Percentiles rank a stretch among this genome's conserved stretches.
phyloP scores from a whole-genome alignment of 441 rosid species.

The Capsella rubella region DNA sequence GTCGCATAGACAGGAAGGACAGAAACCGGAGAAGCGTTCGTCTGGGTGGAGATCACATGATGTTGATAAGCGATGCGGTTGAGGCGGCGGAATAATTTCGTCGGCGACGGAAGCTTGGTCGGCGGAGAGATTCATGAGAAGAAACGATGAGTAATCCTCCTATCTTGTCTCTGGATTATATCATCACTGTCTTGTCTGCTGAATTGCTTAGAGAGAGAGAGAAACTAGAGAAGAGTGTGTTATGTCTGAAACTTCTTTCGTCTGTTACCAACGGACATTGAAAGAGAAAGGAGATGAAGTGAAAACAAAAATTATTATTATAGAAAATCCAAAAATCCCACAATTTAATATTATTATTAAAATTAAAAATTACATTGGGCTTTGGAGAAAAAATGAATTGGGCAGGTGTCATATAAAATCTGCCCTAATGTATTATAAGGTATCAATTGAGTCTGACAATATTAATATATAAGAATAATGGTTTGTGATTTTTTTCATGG shows the following conservation, averaged over 20 bases:
- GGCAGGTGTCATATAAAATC: conserved; percentile 35
- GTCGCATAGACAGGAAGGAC: conserved; percentile 98
- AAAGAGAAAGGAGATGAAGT: conserved; percentile 44
- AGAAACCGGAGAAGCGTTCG: conserved; percentile 86
- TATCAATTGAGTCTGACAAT: conserved; percentile 9
- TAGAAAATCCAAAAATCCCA: conserved; percentile 1
- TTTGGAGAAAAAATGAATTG: neutral
- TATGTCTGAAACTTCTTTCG: conserved; percentile 38
- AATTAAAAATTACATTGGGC: conserved; percentile 9
- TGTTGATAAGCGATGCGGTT: conserved; percentile 79
- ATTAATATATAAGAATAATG: conserved; percentile 2
- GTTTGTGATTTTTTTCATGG: conserved; percentile 10
- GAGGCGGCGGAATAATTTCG: conserved; percentile 61
- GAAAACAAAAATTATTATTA: conserved; percentile 5
- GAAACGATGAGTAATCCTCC: conserved; percentile 46
- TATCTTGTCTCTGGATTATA: conserved; percentile 53
- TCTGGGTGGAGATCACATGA: conserved; percentile 94
- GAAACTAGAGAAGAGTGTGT: conserved; percentile 35
- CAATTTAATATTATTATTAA: neutral
- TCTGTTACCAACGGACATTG: conserved; percentile 70
- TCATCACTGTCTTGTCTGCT: conserved; percentile 32
- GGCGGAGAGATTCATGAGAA: conserved; percentile 85
- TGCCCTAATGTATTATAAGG: conserved; percentile 9
- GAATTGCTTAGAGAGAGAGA: conserved; percentile 28
- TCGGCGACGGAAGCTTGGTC: conserved; percentile 52